Conservation (phyloP, 805 yeast species). For the Scheffersomyces spartinae region DNA sequence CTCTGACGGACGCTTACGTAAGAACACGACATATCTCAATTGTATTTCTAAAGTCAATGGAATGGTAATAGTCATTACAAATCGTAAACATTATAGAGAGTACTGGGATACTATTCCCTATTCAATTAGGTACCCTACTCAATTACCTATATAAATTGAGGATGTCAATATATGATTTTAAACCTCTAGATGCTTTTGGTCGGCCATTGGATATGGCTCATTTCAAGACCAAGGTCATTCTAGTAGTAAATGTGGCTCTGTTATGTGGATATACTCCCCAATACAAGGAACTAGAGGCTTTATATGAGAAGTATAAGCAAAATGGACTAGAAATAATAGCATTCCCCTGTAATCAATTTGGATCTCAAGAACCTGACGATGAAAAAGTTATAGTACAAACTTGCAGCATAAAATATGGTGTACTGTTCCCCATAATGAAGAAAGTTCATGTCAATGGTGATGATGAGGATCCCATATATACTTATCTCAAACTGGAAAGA, state of each 20-base stretch:
- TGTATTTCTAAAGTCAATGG: too few relatives aligned
- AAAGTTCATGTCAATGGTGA: conserved; percentile 28
- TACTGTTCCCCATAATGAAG: conserved; percentile 25
- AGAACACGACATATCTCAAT: too few relatives aligned
- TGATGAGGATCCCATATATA: conserved; percentile 15
- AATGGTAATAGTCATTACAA: too few relatives aligned
- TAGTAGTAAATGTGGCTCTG: conserved; percentile 18
- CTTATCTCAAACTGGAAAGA: conserved; percentile 14
- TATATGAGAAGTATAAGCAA: conserved; percentile 54
- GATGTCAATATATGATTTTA: too few relatives aligned
- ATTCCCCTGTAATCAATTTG: conserved; percentile 90
- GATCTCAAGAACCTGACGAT: conserved; percentile 69
- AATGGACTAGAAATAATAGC: conserved; percentile 61
- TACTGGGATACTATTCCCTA: too few relatives aligned
- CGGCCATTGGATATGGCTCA: too few relatives aligned
- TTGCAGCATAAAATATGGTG: conserved; percentile 14
- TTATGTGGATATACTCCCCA: conserved; percentile 65
- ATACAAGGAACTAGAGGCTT: conserved; percentile 39
- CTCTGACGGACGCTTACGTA: too few relatives aligned
- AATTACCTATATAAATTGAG: too few relatives aligned
- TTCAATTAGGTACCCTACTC: too few relatives aligned
- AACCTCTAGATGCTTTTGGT: too few relatives aligned
- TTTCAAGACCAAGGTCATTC: conserved; percentile 11
- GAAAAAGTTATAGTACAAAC: conserved; percentile 14
- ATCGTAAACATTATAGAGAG: too few relatives aligned